Evolutionary conservation across 345 rosid genomes (phyloP).

Genomic region (Raphanus sativus): DNA sequence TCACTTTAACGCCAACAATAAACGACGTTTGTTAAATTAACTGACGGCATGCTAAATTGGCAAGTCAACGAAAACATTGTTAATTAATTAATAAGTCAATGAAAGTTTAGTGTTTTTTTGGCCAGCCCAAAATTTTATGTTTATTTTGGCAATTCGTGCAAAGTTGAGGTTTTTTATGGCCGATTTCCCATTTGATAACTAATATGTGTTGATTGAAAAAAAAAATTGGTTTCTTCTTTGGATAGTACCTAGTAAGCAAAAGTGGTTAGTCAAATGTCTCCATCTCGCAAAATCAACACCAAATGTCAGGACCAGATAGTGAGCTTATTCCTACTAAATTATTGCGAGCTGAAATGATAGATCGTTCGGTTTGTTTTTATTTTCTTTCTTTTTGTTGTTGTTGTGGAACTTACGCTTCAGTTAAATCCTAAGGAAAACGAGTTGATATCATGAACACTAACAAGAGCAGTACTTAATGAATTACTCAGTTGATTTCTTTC

Average conservation of each 20-base stretch:
- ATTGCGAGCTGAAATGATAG: constrained; percentile 3
- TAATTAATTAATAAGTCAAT: no score
- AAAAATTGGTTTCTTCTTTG: neutral
- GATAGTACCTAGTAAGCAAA: constrained; percentile 7
- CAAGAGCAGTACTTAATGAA: neutral
- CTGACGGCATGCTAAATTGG: no score
- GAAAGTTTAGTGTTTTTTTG: no score
- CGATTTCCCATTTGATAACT: no score
- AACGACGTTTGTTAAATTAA: no score
- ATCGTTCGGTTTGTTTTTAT: neutral
- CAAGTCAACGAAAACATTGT: no score
- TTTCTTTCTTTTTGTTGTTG: neutral
- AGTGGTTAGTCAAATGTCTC: constrained; percentile 17
- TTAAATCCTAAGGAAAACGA: neutral
- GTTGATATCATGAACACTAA: neutral
- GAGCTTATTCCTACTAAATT: constrained; percentile 25
- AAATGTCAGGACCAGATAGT: constrained; percentile 13
- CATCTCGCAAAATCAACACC: constrained; percentile 24
- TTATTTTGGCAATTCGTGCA: no score
- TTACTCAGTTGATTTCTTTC: neutral
- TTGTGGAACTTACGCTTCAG: neutral
- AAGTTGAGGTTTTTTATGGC: no score
- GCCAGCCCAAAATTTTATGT: no score
- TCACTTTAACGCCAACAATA: no score
- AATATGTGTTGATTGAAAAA: neutral